phyloP scores from a whole-genome alignment of 1,139 yeast genomes.

The Lizanozyma gosingica region DNA sequence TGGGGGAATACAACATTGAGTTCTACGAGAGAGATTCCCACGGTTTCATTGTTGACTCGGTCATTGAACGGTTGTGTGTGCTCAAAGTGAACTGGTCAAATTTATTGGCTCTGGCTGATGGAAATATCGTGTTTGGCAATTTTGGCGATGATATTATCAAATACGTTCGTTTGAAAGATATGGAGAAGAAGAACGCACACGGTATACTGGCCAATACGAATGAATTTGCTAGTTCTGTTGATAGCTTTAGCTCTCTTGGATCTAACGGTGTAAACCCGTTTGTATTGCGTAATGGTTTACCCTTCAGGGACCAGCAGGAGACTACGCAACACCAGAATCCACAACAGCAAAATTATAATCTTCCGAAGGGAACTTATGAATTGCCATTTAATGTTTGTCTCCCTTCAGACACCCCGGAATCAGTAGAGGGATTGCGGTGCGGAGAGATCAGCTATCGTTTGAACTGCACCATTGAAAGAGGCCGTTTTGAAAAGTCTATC shows the following conservation, averaged over 20 bases:
- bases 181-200: constrained; percentile 7
- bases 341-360: neutral
- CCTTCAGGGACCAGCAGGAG: neutral
- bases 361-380: neutral
- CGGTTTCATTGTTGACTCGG: constrained; percentile 18
- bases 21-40: constrained; percentile 18
- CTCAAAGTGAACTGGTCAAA: constrained; percentile 36
- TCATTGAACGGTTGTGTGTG: constrained; percentile 26
- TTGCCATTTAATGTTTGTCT: neutral
- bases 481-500: neutral
- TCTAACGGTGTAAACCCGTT: neutral
- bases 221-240: neutral
- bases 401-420: neutral
- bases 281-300: neutral
- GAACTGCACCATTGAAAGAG: neutral
- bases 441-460: neutral
- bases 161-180: constrained; percentile 4
- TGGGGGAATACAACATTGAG: constrained; percentile 30
- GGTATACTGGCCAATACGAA: too few species aligned
- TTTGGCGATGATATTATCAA: constrained; percentile 28
- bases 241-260: neutral
- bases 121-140: constrained; percentile 24
- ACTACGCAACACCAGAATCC: neutral
- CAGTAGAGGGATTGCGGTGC: neutral
- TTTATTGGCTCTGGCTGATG: constrained; percentile 25